These are phyloP conservation scores for Ophiostoma pallidulum DNA, from an alignment of 2,329 filamentous ascomycete species.

Conservation along the genomic window DNA sequence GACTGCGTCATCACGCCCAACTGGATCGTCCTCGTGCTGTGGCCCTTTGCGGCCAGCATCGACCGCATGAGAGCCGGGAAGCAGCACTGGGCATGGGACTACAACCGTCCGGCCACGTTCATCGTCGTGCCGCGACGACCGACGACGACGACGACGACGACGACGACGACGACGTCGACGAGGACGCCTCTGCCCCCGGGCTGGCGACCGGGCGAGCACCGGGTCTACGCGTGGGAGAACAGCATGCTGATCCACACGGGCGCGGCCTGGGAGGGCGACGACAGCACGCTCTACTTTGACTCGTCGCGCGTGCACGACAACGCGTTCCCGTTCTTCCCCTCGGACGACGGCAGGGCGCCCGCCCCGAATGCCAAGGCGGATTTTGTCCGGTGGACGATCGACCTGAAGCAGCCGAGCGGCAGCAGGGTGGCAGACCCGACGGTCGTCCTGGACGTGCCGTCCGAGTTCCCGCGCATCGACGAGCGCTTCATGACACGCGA, in stretches of 20 bases:
- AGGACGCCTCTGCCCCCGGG: slow-evolving; percentile 17
- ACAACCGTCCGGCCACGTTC: slow-evolving; percentile 15
- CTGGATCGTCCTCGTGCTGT: slow-evolving; percentile 27
- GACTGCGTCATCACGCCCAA: slow-evolving; percentile 31
- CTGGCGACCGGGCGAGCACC: slow-evolving; percentile 19
- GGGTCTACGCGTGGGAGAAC: slow-evolving; percentile 18
- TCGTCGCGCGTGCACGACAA: too few species aligned
- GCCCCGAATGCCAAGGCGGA: slow-evolving; percentile 29
- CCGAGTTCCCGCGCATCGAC: slow-evolving; percentile 30
- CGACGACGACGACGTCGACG: too few species aligned
- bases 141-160: slow-evolving; percentile 4
- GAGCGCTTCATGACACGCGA: too few species aligned
- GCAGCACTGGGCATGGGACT: slow-evolving; percentile 30
- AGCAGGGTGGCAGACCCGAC: slow-evolving; percentile 22
- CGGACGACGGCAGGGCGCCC: slow-evolving; percentile 22
- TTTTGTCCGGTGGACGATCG: slow-evolving; percentile 33
- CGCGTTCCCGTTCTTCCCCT: too few species aligned
- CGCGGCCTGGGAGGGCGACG: slow-evolving; percentile 30
- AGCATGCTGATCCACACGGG: slow-evolving; percentile 33
- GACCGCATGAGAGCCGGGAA: slow-evolving; percentile 29
- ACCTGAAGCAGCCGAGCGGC: slow-evolving; percentile 25
- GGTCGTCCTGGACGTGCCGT: slow-evolving; percentile 20
- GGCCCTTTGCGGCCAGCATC: slow-evolving; percentile 25
- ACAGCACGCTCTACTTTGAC: slow-evolving; percentile 29
- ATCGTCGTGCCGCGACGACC: slow-evolving; percentile 15